These are phyloP conservation scores for Xylaria multiplex DNA, from an alignment of 2,329 filamentous ascomycete species.

Conservation along the genomic window DNA sequence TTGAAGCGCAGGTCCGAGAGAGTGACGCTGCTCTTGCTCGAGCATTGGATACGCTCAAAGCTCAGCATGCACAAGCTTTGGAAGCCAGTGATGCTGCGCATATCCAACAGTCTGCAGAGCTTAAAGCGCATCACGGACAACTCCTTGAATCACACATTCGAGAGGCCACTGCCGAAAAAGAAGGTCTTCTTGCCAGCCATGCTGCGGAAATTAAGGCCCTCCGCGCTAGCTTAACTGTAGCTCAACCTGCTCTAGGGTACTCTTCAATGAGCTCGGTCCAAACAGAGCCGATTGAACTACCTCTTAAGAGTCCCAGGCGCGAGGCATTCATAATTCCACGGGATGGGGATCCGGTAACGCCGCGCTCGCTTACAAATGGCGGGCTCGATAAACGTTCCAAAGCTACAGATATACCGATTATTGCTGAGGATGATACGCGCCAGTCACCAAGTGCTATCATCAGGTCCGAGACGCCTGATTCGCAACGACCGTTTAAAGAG, in stretches of 20 bases:
- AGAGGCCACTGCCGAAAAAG: slow-evolving; percentile 42
- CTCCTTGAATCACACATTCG: slow-evolving; percentile 41
- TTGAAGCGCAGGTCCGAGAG: slow-evolving; percentile 41
- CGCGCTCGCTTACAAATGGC: slow-evolving; percentile 50
- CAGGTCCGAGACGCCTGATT: slow-evolving; percentile 62
- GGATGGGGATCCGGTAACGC: slow-evolving; percentile 54
- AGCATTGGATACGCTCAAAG: slow-evolving; percentile 37
- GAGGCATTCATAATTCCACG: slow-evolving; percentile 67
- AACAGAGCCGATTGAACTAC: slow-evolving; percentile 54
- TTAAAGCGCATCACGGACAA: slow-evolving; percentile 38
- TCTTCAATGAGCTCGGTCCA: slow-evolving; percentile 59
- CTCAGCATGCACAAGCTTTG: slow-evolving; percentile 34
- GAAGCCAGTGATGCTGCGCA: slow-evolving; percentile 39
- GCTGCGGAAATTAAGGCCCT: slow-evolving; percentile 48
- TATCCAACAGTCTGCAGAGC: slow-evolving; percentile 37
- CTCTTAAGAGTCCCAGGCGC: slow-evolving; percentile 61
- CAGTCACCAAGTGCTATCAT: slow-evolving; percentile 59
- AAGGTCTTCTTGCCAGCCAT: slow-evolving; percentile 44
- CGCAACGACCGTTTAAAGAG: slow-evolving; percentile 68
- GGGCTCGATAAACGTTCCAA: slow-evolving; percentile 55
- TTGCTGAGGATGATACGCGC: slow-evolving; percentile 73
- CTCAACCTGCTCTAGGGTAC: slow-evolving; percentile 52
- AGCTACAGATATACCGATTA: slow-evolving; percentile 55
- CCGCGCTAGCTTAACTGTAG: slow-evolving; percentile 41
- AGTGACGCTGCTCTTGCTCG: slow-evolving; percentile 39